Evolutionary conservation across 2,329 filamentous ascomycete genomes (phyloP).

Genomic region (Alternaria novae-zelandiae): DNA sequence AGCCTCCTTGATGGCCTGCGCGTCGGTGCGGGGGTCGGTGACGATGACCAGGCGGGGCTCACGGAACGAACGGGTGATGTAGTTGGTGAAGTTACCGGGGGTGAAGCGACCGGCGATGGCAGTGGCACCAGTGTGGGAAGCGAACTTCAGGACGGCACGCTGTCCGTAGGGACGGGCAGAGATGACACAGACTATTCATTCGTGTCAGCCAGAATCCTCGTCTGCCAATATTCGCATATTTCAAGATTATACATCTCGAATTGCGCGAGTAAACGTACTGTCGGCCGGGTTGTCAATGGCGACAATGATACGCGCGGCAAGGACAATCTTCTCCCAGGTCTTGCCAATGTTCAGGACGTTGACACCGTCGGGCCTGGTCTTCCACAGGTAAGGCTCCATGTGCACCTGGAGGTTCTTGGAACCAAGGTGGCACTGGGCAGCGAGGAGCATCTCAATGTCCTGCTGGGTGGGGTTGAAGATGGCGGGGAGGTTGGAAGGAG

Average conservation of each 20-base stretch:
- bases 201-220: constrained; percentile 18
- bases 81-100: constrained; percentile 99
- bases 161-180: constrained; percentile 99
- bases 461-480: constrained; percentile 96
- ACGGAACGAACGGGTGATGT: constrained; percentile 99
- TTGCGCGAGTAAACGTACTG: constrained; percentile 62
- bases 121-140: constrained; percentile 94
- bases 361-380: constrained; percentile 97
- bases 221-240: background rate
- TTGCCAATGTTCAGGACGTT: constrained; percentile 99
- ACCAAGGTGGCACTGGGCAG: constrained; percentile 94
- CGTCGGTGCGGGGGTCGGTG: constrained; percentile 98
- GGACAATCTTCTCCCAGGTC: constrained; percentile 99
- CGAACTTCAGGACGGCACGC: constrained; percentile 99
- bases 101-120: constrained; percentile 99
- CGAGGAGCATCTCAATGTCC: constrained; percentile 99
- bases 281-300: constrained; percentile 99
- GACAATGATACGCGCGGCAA: constrained; percentile 97
- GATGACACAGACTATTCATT: constrained; percentile 72
- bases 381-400: constrained; percentile 99
- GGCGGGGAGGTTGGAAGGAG: constrained; percentile 90
- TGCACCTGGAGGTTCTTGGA: constrained; percentile 99
- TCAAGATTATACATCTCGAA: constrained; percentile 7
- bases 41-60: constrained; percentile 99
- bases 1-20: constrained; percentile 99